Evolutionary conservation across 805 yeast species (phyloP).

Genomic region (Candida nanaspora): DNA sequence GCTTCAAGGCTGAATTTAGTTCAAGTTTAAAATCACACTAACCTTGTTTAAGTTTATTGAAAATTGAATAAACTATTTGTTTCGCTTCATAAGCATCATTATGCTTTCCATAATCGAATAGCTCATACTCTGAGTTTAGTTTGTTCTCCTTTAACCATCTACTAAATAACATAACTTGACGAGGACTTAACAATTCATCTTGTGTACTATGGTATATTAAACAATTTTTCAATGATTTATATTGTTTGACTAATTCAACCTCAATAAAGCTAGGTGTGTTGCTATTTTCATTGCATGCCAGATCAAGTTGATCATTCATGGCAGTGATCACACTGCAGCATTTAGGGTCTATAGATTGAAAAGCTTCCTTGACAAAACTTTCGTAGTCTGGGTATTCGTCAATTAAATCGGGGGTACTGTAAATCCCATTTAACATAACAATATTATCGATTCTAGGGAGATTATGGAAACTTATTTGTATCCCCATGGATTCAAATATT

Average conservation of each 20-base stretch:
- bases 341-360: conserved; percentile 20
- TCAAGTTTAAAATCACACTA: too few species aligned
- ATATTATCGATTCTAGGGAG: conserved; percentile 15
- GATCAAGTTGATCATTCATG: too few species aligned
- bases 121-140: conserved; percentile 12
- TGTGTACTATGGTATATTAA: conserved; percentile 50
- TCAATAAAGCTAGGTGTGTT: too few species aligned
- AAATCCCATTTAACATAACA: conserved; percentile 65
- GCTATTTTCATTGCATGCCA: too few species aligned
- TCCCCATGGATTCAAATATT: too few species aligned
- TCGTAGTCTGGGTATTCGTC: conserved; percentile 56
- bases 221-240: conserved; percentile 12
- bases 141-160: conserved; percentile 22
- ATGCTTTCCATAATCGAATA: conserved; percentile 50
- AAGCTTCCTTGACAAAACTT: conserved; percentile 55
- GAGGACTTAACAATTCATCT: conserved; percentile 57
- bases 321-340: too few species aligned
- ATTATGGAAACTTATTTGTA: conserved; percentile 1
- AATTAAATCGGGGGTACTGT: conserved; percentile 41
- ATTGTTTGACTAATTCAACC: conserved; percentile 16
- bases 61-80: conserved; percentile 22
- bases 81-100: conserved; percentile 50
- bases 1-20: too few species aligned
- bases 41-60: too few species aligned
- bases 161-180: conserved; percentile 39